phyloP scores from a whole-genome alignment of 257 asterid genomes.

The Cruciata laevipes region DNA sequence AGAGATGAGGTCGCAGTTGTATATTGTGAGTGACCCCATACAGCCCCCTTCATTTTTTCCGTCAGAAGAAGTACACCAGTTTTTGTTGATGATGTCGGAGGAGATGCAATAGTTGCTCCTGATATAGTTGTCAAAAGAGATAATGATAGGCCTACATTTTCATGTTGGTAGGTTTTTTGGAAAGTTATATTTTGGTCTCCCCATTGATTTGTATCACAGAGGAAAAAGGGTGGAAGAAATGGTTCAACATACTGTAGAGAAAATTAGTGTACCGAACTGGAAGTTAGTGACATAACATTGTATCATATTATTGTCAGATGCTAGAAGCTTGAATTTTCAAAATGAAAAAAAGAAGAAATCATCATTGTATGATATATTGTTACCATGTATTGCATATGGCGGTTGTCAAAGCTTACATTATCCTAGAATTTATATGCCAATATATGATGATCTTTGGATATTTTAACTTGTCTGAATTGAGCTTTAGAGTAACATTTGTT shows the following conservation, averaged over 20 bases:
- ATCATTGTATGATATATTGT: neutral
- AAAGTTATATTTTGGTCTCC: neutral
- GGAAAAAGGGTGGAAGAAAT: neutral
- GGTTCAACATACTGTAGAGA: conserved; percentile 5
- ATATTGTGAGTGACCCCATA: conserved; percentile 31
- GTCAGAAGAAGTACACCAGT: conserved; percentile 17
- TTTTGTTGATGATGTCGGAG: conserved; percentile 10
- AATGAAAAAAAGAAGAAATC: neutral
- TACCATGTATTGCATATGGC: no score
- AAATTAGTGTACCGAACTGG: neutral
- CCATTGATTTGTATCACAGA: neutral
- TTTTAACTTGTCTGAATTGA: no score
- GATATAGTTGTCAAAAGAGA: conserved; percentile 21
- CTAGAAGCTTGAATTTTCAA: neutral
- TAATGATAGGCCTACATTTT: conserved; percentile 16
- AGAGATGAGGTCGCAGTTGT: conserved; percentile 40
- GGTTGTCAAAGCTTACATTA: no score
- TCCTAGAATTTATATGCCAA: no score
- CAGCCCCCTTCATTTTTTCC: conserved; percentile 36
- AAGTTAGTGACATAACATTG: conserved; percentile 11
- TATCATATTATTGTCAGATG: neutral
- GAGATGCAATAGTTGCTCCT: conserved; percentile 20
- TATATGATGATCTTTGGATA: no score
- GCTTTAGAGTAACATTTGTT: no score
- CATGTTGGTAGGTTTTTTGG: conserved; percentile 6